Evolutionary conservation across 768 basidiomycete genomes (phyloP).

Genomic region (Psilocybe cubensis): DNA sequence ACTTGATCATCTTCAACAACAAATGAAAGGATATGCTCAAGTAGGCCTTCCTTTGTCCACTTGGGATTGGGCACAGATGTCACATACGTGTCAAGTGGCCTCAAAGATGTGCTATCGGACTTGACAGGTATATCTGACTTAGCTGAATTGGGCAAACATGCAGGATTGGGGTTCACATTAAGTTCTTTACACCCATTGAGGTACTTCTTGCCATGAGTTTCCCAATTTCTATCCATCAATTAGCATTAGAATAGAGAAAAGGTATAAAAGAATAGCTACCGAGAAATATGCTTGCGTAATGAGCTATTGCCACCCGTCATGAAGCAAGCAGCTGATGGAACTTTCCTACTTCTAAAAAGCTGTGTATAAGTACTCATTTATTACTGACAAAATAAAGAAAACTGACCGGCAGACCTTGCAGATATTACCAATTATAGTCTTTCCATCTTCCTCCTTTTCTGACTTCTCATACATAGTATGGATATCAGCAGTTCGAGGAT

Average conservation of each 20-base stretch:
- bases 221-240: not conserved
- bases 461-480: not conserved
- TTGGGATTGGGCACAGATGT: constrained; percentile 8
- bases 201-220: constrained; percentile 4
- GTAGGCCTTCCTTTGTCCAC: constrained; percentile 21
- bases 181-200: not conserved
- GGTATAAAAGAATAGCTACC: too few relatives aligned
- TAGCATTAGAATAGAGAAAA: too few relatives aligned
- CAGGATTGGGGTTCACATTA: not conserved
- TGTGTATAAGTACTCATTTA: not conserved
- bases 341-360: too few relatives aligned
- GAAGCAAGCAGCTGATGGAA: not conserved
- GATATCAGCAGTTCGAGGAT: not conserved
- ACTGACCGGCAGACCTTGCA: not conserved
- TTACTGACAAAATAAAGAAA: not conserved
- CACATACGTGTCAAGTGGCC: constrained; percentile 16
- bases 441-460: not conserved
- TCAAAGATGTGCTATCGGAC: not conserved
- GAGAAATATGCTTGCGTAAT: too few relatives aligned
- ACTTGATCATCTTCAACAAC: constrained; percentile 26
- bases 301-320: not conserved
- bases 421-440: not conserved
- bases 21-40: constrained; percentile 23
- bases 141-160: not conserved
- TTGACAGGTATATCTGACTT: too few relatives aligned